phyloP scores from a whole-genome alignment of 495 filamentous ascomycete genomes.

The Penicillium canescens region DNA sequence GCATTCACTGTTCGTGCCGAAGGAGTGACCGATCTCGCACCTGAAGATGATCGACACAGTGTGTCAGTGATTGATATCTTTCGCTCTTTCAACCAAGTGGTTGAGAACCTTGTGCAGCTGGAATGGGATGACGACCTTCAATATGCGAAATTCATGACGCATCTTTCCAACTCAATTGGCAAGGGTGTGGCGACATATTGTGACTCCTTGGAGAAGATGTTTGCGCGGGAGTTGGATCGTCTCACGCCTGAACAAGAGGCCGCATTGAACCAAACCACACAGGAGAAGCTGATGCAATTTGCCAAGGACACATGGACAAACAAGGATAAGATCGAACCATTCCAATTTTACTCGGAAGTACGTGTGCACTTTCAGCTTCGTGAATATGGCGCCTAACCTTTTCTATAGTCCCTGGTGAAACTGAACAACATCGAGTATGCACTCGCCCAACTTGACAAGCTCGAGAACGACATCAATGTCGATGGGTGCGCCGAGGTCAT shows the following conservation, averaged over 20 bases:
- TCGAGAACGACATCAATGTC: slow-evolving; percentile 89
- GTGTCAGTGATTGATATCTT: slow-evolving; percentile 93
- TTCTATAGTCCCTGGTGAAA: slow-evolving; percentile 83
- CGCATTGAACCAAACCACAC: slow-evolving; percentile 72
- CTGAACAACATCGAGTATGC: slow-evolving; percentile 97
- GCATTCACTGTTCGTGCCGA: slow-evolving; percentile 69
- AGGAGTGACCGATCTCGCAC: slow-evolving; percentile 57
- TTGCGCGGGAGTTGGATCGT: slow-evolving; percentile 90
- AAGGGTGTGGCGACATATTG: slow-evolving; percentile 86
- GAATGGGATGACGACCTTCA: slow-evolving; percentile 93
- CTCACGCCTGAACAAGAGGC: slow-evolving; percentile 84
- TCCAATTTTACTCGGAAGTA: slow-evolving; percentile 95
- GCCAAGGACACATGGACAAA: slow-evolving; percentile 95
- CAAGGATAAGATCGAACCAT: slow-evolving; percentile 94
- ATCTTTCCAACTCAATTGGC: slow-evolving; percentile 84
- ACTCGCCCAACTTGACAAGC: slow-evolving; percentile 81
- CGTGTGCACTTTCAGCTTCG: background rate
- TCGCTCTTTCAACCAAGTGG: slow-evolving; percentile 84
- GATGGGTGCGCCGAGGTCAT: slow-evolving; percentile 88
- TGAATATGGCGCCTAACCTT: slow-evolving; percentile 10
- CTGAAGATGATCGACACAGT: slow-evolving; percentile 87
- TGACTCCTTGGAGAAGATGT: slow-evolving; percentile 83
- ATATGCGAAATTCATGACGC: slow-evolving; percentile 95
- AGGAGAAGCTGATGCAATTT: slow-evolving; percentile 86
- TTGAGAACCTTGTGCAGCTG: slow-evolving; percentile 81